phyloP scores from a whole-genome alignment of 345 rosid genomes.

The Arabidopsis thaliana region DNA sequence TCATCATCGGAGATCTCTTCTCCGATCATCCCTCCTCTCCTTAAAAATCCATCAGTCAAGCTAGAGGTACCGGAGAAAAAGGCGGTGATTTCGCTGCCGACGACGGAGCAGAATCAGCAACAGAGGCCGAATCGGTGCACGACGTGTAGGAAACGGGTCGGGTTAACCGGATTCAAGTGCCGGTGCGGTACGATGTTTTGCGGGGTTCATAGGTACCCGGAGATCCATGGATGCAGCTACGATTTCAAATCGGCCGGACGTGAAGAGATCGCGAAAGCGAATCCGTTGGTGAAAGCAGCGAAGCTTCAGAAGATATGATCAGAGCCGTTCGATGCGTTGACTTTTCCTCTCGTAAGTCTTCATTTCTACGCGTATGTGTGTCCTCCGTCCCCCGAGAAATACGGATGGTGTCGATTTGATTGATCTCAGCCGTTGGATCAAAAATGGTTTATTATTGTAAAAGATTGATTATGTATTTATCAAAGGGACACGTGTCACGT shows the following conservation, averaged over 20 bases:
- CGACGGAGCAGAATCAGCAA: slow-evolving; percentile 27
- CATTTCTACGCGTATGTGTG: slow-evolving; percentile 32
- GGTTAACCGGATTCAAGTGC: slow-evolving; percentile 59
- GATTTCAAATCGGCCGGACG: slow-evolving; percentile 61
- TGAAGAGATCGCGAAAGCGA: slow-evolving; percentile 62
- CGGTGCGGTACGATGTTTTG: slow-evolving; percentile 56
- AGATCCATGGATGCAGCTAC: slow-evolving; percentile 53
- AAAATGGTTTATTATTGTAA: slow-evolving; percentile 30
- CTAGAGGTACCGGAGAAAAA: not conserved
- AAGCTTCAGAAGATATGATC: slow-evolving; percentile 59
- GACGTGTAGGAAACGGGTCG: slow-evolving; percentile 58
- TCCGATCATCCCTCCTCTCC: slow-evolving; percentile 38
- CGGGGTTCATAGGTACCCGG: slow-evolving; percentile 59
- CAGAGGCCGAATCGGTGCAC: slow-evolving; percentile 52
- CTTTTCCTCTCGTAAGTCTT: slow-evolving; percentile 12
- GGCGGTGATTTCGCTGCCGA: not conserved
- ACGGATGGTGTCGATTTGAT: slow-evolving; percentile 17
- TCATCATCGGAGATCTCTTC: slow-evolving; percentile 41
- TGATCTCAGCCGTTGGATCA: slow-evolving; percentile 44
- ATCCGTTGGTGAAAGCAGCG: slow-evolving; percentile 57
- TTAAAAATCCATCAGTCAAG: slow-evolving; percentile 40
- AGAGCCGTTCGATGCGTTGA: slow-evolving; percentile 35
- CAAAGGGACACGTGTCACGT: slow-evolving; percentile 41
- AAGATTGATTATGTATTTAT: slow-evolving; percentile 29
- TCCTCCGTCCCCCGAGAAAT: not conserved